Percentiles rank a stretch among this genome's conserved stretches.
These are phyloP conservation scores for Phoenix roebelenii DNA, from an alignment of 176 grass and related monocot species.

Conservation along the genomic window DNA sequence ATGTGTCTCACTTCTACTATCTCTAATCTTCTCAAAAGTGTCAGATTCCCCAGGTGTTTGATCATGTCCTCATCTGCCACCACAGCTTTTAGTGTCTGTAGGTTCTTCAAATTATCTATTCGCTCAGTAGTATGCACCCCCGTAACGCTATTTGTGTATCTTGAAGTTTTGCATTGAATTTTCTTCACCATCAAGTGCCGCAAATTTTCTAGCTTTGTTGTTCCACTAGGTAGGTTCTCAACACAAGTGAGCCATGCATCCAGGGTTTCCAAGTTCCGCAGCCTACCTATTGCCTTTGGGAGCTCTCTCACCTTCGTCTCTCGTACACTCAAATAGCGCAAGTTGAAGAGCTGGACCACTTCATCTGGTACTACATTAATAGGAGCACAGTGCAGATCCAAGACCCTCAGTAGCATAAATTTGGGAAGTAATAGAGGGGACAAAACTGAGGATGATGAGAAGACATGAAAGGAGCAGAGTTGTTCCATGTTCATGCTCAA, in stretches of 20 bases:
- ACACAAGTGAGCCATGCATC: slow-evolving; percentile 20
- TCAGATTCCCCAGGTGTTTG: background rate
- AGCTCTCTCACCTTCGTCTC: slow-evolving; percentile 16
- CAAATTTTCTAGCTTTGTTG: slow-evolving; percentile 19
- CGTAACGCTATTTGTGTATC: background rate
- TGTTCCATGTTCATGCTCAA: too few species aligned
- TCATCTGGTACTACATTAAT: slow-evolving; percentile 25
- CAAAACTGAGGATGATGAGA: slow-evolving; percentile 14
- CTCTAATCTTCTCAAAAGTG: background rate
- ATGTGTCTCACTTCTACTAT: background rate
- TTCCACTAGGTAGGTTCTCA: slow-evolving; percentile 20
- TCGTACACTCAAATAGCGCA: slow-evolving; percentile 33
- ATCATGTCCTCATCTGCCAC: background rate
- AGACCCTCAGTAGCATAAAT: slow-evolving; percentile 19
- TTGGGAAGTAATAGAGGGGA: slow-evolving; percentile 20
- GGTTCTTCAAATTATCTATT: background rate
- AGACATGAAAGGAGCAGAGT: slow-evolving; percentile 30
- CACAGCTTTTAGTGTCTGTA: background rate
- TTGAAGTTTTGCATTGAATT: background rate
- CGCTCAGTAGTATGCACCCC: background rate
- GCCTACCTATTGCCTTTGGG: slow-evolving; percentile 23
- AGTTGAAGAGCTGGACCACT: slow-evolving; percentile 29
- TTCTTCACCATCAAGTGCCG: background rate
- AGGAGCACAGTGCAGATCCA: slow-evolving; percentile 25
- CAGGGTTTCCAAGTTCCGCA: slow-evolving; percentile 24